A percentile compares a stretch with the other conserved stretches of the same genome.
Conservation (phyloP, 306 rosid species). For the Carpinus viminea region DNA sequence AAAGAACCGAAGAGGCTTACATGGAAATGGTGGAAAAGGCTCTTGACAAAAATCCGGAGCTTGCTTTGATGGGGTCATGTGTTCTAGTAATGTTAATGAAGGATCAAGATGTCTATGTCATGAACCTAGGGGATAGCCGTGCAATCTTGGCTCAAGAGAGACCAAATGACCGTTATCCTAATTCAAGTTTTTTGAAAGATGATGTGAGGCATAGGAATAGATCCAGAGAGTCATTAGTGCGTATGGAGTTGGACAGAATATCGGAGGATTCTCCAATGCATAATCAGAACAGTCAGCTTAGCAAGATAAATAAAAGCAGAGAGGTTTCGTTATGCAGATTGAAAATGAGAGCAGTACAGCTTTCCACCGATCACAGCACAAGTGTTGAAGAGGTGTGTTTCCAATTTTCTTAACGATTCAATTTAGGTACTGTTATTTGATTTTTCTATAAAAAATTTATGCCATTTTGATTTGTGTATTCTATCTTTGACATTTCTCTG, state of each 20-base stretch:
- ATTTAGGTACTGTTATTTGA: neutral
- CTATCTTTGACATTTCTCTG: slow-evolving; percentile 2
- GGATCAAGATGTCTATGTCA: slow-evolving; percentile 75
- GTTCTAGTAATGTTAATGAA: slow-evolving; percentile 74
- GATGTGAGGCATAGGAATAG: slow-evolving; percentile 53
- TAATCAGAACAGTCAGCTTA: slow-evolving; percentile 47
- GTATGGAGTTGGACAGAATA: slow-evolving; percentile 69
- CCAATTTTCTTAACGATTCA: slow-evolving; percentile 14
- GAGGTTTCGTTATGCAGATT: slow-evolving; percentile 59
- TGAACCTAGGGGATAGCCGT: slow-evolving; percentile 75
- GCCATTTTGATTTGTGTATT: neutral
- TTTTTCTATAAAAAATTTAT: neutral
- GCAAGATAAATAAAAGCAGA: slow-evolving; percentile 53
- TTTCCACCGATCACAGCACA: slow-evolving; percentile 69
- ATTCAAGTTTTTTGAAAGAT: slow-evolving; percentile 46
- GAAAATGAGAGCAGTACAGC: slow-evolving; percentile 72
- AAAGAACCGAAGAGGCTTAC: slow-evolving; percentile 59
- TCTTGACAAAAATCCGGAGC: slow-evolving; percentile 64
- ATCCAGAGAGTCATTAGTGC: slow-evolving; percentile 62
- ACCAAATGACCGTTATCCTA: slow-evolving; percentile 60
- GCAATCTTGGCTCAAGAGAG: slow-evolving; percentile 64
- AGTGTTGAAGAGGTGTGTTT: slow-evolving; percentile 52
- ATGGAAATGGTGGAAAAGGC: slow-evolving; percentile 60
- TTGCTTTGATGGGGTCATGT: slow-evolving; percentile 74
- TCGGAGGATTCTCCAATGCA: slow-evolving; percentile 73